Percentiles rank a stretch among this genome's conserved stretches.
phyloP scores from a whole-genome alignment of 2,329 filamentous ascomycete genomes.

The Amphichorda felina region DNA sequence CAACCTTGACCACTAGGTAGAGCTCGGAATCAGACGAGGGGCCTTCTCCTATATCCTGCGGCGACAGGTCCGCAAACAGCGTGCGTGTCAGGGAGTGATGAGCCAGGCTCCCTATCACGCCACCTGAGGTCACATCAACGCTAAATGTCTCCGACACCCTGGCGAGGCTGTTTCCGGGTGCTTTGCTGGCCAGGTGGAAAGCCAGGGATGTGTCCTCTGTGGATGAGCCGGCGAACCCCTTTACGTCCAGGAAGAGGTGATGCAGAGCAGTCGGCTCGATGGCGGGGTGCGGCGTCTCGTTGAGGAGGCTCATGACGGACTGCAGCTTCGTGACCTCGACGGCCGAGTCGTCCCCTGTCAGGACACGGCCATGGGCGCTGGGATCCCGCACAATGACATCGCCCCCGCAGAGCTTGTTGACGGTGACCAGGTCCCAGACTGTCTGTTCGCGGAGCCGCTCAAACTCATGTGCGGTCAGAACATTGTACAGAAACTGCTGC shows the following conservation, averaged over 20 bases:
- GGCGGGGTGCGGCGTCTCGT: constrained; percentile 61
- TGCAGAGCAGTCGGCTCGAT: constrained; percentile 63
- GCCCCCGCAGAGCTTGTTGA: constrained; percentile 87
- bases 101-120: constrained; percentile 53
- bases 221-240: constrained; percentile 65
- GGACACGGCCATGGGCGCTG: constrained; percentile 65
- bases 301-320: constrained; percentile 88
- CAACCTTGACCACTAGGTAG: constrained; percentile 74
- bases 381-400: constrained; percentile 94
- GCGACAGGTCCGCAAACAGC: constrained; percentile 75
- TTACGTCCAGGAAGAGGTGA: constrained; percentile 74
- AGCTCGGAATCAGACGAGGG: constrained; percentile 57
- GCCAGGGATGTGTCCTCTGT: constrained; percentile 66
- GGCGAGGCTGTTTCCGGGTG: constrained; percentile 47
- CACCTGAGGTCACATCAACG: constrained; percentile 64
- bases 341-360: constrained; percentile 88
- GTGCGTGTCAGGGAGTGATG: constrained; percentile 64
- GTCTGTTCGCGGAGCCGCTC: constrained; percentile 72
- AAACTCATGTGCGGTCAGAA: constrained; percentile 80
- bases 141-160: constrained; percentile 75
- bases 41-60: constrained; percentile 56
- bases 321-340: constrained; percentile 86
- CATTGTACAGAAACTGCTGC: constrained; percentile 86
- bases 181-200: constrained; percentile 66
- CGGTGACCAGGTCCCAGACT: constrained; percentile 88